These are phyloP conservation scores for Shiraia sp. DNA, from an alignment of 2,329 filamentous ascomycete species.

Conservation along the genomic window DNA sequence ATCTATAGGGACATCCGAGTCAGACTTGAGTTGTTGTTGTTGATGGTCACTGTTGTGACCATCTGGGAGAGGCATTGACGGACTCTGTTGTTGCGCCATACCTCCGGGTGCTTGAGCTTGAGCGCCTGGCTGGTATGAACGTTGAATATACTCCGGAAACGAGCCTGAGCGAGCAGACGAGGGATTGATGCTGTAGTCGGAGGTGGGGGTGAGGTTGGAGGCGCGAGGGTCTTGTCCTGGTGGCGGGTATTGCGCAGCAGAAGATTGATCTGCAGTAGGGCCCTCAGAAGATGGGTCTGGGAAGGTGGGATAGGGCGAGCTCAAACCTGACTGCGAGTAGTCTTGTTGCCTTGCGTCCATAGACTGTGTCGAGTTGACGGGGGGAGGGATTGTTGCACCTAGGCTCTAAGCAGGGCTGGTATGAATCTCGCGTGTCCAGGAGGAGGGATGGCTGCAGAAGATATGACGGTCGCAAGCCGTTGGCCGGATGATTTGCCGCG, in stretches of 20 bases:
- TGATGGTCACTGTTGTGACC: conserved; percentile 71
- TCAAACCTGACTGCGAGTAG: conserved; percentile 60
- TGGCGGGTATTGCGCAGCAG: conserved; percentile 83
- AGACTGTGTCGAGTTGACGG: conserved; percentile 47
- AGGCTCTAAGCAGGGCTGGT: conserved; percentile 44
- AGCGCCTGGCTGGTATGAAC: conserved; percentile 76
- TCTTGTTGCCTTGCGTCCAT: conserved; percentile 59
- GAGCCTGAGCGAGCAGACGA: conserved; percentile 76
- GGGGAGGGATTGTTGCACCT: conserved; percentile 29
- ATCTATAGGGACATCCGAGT: conserved; percentile 98
- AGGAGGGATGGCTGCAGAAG: conserved; percentile 51
- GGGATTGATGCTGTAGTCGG: conserved; percentile 83
- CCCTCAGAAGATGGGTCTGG: conserved; percentile 76
- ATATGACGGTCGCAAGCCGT: conserved; percentile 51
- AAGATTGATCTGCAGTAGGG: conserved; percentile 83
- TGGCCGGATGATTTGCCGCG: conserved; percentile 44
- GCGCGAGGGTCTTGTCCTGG: conserved; percentile 79
- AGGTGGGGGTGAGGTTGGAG: conserved; percentile 79
- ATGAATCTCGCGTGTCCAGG: conserved; percentile 40
- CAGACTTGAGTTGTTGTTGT: conserved; percentile 76
- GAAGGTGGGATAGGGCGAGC: conserved; percentile 58
- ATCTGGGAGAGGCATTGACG: conserved; percentile 88
- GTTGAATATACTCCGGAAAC: conserved; percentile 85
- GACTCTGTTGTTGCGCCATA: conserved; percentile 99
- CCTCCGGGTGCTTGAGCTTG: conserved; percentile 76